Conservation (phyloP, 345 rosid species). For the Citrus maxima region DNA sequence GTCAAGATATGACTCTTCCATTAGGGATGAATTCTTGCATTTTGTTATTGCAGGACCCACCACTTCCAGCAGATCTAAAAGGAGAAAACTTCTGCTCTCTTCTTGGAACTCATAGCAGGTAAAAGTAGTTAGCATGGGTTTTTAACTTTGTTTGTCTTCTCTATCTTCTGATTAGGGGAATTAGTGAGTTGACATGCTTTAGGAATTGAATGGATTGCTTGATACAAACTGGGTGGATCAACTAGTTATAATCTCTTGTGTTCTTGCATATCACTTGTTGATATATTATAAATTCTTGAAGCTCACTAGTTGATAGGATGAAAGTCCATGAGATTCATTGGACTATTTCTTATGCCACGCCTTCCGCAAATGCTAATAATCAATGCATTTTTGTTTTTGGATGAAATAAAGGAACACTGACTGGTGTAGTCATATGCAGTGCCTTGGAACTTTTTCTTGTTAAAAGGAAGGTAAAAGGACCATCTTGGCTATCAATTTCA, state of each 20-base stretch:
- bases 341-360: neutral
- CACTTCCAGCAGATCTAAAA: constrained; percentile 80
- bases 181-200: constrained; percentile 6
- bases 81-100: constrained; percentile 78
- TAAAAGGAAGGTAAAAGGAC: constrained; percentile 87
- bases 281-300: neutral
- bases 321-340: neutral
- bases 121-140: constrained; percentile 7
- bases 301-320: neutral
- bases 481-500: constrained; percentile 86
- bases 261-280: neutral
- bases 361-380: neutral
- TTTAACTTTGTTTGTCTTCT: neutral
- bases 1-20: neutral
- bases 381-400: neutral
- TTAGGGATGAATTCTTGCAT: neutral
- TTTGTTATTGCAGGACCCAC: constrained; percentile 61
- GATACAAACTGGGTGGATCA: neutral
- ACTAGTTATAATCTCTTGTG: neutral
- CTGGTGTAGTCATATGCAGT: constrained; percentile 44
- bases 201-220: constrained; percentile 7
- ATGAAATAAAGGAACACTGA: neutral
- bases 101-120: constrained; percentile 93
- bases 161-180: neutral
- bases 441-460: constrained; percentile 94